phyloP scores from a whole-genome alignment of 352 stramenopile genomes.

The Pythium periplocum region DNA sequence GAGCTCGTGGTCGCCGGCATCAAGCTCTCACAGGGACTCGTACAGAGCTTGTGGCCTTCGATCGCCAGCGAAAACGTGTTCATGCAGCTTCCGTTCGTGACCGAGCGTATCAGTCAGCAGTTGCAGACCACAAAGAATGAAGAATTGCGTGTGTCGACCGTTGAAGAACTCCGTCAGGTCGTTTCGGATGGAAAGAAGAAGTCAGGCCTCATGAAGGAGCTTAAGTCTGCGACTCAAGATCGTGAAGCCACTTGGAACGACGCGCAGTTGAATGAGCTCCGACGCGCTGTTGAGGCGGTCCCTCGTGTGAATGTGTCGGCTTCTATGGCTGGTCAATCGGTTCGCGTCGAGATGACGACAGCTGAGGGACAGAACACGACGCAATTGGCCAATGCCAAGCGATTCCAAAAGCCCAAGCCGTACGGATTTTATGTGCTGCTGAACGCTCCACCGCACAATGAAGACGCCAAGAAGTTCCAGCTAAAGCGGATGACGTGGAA shows the following conservation, averaged over 20 bases:
- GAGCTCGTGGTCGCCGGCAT: constrained; percentile 50
- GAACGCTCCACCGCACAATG: constrained; percentile 6
- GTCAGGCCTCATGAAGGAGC: constrained; percentile 22
- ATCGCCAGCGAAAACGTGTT: constrained; percentile 17
- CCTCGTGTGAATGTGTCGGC: constrained; percentile 29
- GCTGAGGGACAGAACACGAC: constrained; percentile 22
- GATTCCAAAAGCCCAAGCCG: constrained; percentile 58
- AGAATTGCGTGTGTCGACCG: constrained; percentile 21
- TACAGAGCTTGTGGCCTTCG: constrained; percentile 44
- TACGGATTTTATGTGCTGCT: constrained; percentile 75
- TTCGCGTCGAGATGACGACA: constrained; percentile 35
- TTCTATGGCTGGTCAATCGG: background rate
- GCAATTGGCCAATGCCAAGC: constrained; percentile 11
- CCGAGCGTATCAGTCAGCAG: constrained; percentile 18
- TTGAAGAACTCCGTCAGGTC: constrained; percentile 30
- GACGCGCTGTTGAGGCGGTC: constrained; percentile 35
- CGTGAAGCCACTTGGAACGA: constrained; percentile 15
- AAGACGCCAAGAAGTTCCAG: constrained; percentile 30
- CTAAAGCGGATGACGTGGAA: constrained; percentile 63
- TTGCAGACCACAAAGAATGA: constrained; percentile 11
- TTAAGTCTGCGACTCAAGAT: constrained; percentile 16
- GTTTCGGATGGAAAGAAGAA: constrained; percentile 27
- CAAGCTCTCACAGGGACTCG: constrained; percentile 46
- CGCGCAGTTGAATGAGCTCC: constrained; percentile 30
- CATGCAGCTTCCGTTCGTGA: constrained; percentile 42